These are phyloP conservation scores for Ophiognomonia clavigignenti-juglandacearum DNA, from an alignment of 2,329 filamentous ascomycete species.

Conservation along the genomic window DNA sequence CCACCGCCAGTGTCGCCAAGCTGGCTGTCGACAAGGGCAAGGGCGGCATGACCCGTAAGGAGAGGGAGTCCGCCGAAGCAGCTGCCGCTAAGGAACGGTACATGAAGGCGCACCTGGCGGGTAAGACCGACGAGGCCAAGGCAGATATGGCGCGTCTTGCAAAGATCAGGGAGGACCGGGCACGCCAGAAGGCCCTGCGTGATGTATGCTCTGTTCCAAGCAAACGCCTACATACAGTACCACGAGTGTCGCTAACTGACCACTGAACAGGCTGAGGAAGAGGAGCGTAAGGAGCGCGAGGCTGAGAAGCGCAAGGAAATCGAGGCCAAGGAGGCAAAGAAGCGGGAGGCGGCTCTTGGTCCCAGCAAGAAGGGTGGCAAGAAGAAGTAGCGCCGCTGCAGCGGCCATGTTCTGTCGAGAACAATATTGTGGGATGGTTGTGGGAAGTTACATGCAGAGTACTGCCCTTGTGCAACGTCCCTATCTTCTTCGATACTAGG, in stretches of 20 bases:
- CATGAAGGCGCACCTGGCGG: constrained; percentile 84
- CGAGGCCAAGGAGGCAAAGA: constrained; percentile 52
- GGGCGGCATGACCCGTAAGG: constrained; percentile 38
- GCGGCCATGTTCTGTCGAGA: too few species aligned
- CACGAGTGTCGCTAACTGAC: constrained; percentile 10
- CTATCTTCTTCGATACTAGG: too few species aligned
- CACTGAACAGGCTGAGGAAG: constrained; percentile 48
- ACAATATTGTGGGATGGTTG: too few species aligned
- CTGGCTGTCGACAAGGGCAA: constrained; percentile 35
- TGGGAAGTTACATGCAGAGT: too few species aligned
- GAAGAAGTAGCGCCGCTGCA: too few species aligned
- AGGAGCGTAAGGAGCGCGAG: constrained; percentile 50
- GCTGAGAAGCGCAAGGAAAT: constrained; percentile 44
- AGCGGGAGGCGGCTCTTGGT: constrained; percentile 47
- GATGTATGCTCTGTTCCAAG: constrained; percentile 54
- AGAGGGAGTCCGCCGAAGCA: constrained; percentile 75
- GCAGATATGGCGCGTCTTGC: constrained; percentile 80
- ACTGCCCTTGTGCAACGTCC: too few species aligned
- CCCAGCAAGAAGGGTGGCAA: constrained; percentile 37
- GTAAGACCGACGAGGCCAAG: constrained; percentile 94
- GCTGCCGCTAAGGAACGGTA: constrained; percentile 86
- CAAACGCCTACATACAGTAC: background rate
- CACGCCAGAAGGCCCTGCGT: constrained; percentile 76
- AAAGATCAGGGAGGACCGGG: constrained; percentile 80
- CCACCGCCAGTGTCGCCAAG: constrained; percentile 52